phyloP scores from a whole-genome alignment of 129 eudicot genomes.

The Logfia minima region DNA sequence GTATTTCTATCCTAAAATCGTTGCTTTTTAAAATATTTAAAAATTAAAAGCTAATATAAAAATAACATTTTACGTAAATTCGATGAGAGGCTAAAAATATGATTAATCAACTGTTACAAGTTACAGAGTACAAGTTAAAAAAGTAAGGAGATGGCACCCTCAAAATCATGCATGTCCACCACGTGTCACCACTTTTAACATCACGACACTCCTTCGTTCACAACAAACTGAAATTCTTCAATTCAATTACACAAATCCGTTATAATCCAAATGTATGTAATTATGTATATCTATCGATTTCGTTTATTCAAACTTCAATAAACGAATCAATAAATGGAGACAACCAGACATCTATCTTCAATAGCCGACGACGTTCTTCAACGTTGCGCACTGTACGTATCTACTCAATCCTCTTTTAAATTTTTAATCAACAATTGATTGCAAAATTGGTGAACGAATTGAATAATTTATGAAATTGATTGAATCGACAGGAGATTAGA shows the following conservation, averaged over 20 bases:
- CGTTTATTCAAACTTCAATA: slow-evolving; percentile 8
- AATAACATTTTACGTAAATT: too few species aligned
- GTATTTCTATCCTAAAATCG: too few species aligned
- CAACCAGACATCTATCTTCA: slow-evolving; percentile 38
- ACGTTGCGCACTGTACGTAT: slow-evolving; percentile 51
- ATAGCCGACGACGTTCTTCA: slow-evolving; percentile 47
- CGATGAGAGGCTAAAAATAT: too few species aligned
- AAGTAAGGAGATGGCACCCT: background rate
- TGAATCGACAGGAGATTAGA: slow-evolving; percentile 45
- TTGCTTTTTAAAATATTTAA: too few species aligned
- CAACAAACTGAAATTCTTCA: background rate
- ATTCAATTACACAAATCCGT: slow-evolving; percentile 4
- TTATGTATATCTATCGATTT: background rate
- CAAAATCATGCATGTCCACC: slow-evolving; percentile 33
- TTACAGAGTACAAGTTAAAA: too few species aligned
- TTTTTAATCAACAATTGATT: background rate
- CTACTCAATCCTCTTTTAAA: background rate
- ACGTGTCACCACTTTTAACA: slow-evolving; percentile 26
- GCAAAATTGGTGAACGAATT: background rate
- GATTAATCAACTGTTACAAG: too few species aligned
- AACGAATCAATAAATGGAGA: slow-evolving; percentile 19
- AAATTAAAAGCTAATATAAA: too few species aligned
- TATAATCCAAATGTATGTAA: background rate
- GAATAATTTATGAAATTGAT: background rate
- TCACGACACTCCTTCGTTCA: slow-evolving; percentile 19